Evolutionary conservation across 2,329 filamentous ascomycete species (phyloP).

Genomic region (Talaromyces sp.): DNA sequence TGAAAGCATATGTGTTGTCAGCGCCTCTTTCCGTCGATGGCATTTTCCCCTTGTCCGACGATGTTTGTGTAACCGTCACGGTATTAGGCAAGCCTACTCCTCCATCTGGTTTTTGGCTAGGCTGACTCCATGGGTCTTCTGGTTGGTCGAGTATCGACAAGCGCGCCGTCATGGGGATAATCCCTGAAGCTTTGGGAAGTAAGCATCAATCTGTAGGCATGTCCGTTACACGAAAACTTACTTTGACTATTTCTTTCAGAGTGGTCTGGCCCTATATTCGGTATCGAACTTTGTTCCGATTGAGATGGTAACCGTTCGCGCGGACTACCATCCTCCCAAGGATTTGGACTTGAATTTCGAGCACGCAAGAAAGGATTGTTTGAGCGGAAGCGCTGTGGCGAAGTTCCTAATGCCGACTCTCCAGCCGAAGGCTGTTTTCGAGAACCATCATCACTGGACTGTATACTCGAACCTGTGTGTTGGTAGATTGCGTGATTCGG

Average conservation of each 20-base stretch:
- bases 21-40: not conserved
- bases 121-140: slow-evolving; percentile 30
- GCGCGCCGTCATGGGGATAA: slow-evolving; percentile 42
- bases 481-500: slow-evolving; percentile 3
- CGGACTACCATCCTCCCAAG: slow-evolving; percentile 20
- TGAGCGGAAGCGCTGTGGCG: slow-evolving; percentile 35
- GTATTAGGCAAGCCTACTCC: not conserved
- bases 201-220: not conserved
- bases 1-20: not conserved
- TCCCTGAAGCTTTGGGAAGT: slow-evolving; percentile 25
- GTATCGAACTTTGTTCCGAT: slow-evolving; percentile 25
- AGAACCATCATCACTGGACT: slow-evolving; percentile 27
- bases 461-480: slow-evolving; percentile 6
- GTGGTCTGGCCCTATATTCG: slow-evolving; percentile 23
- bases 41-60: not conserved
- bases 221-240: slow-evolving; percentile 22
- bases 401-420: slow-evolving; percentile 26
- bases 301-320: not conserved
- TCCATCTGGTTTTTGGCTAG: slow-evolving; percentile 3
- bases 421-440: slow-evolving; percentile 20
- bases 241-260: slow-evolving; percentile 36
- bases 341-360: slow-evolving; percentile 22
- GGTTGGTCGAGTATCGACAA: slow-evolving; percentile 37
- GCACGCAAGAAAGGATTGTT: slow-evolving; percentile 43
- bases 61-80: not conserved